Percentiles rank a stretch among this genome's conserved stretches.
Conservation (phyloP, 305 asterid genomes). For the Caryopteris hybrid region DNA sequence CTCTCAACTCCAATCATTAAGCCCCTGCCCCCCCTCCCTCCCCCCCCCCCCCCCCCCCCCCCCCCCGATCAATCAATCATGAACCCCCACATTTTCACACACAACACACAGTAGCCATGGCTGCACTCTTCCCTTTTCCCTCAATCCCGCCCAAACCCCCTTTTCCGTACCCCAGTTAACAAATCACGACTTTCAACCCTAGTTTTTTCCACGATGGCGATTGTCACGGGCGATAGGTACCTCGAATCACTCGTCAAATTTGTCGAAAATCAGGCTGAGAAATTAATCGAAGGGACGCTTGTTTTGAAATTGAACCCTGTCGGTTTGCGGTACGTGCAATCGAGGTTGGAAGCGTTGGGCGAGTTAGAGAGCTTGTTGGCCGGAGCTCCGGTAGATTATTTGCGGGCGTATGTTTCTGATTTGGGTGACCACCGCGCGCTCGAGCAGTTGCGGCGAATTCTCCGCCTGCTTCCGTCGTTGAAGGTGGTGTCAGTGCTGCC, state of each 20-base stretch:
- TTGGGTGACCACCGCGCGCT: slow-evolving; percentile 98
- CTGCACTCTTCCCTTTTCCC: slow-evolving; percentile 32
- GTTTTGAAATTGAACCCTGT: slow-evolving; percentile 87
- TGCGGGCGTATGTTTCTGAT: slow-evolving; percentile 93
- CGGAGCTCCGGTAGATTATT: slow-evolving; percentile 96
- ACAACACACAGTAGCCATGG: slow-evolving; percentile 37
- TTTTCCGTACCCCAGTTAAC: slow-evolving; percentile 12
- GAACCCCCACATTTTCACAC: slow-evolving; percentile 28
- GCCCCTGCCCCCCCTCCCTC: neutral
- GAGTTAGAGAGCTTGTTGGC: slow-evolving; percentile 80
- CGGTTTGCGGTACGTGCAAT: slow-evolving; percentile 83
- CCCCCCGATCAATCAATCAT: slow-evolving; percentile 22
- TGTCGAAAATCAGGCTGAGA: slow-evolving; percentile 71
- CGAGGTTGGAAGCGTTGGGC: slow-evolving; percentile 79
- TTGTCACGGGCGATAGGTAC: slow-evolving; percentile 80
- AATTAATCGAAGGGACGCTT: slow-evolving; percentile 70
- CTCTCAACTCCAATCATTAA: slow-evolving; percentile 28
- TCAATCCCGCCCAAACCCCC: slow-evolving; percentile 63
- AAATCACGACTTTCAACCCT: slow-evolving; percentile 1
- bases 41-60: neutral
- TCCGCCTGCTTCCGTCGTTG: slow-evolving; percentile 66
- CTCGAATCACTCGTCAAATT: slow-evolving; percentile 84
- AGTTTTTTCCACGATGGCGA: slow-evolving; percentile 46
- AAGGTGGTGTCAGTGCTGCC: slow-evolving; percentile 80
- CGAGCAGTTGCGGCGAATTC: slow-evolving; percentile 88